A percentile compares a stretch with the other conserved stretches of the same genome.
phyloP scores from a whole-genome alignment of 306 rosid genomes.

The Sindora glabra region DNA sequence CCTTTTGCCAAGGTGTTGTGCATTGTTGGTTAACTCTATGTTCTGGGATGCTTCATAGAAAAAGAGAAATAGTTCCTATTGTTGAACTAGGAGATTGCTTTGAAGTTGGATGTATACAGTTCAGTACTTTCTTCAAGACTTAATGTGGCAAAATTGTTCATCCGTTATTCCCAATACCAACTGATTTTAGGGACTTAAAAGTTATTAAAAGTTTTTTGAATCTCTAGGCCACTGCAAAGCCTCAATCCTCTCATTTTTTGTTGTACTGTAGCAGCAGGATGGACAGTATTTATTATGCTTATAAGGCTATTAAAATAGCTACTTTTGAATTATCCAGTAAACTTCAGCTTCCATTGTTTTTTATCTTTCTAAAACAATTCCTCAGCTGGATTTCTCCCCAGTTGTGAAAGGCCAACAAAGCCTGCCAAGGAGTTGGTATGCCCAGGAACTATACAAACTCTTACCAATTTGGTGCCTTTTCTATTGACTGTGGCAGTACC shows the following conservation, averaged over 20 bases:
- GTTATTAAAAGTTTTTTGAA: neutral
- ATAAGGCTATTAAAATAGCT: neutral
- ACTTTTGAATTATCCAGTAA: neutral
- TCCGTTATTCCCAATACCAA: neutral
- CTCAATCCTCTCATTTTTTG: neutral
- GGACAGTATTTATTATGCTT: neutral
- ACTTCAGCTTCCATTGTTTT: neutral
- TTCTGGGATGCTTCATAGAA: constrained; percentile 2
- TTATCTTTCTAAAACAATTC: neutral
- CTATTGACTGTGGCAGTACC: neutral
- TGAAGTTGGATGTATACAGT: neutral
- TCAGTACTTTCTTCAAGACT: neutral
- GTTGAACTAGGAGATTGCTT: neutral
- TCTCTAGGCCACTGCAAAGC: neutral
- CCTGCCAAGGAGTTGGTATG: too few species aligned
- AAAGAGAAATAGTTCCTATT: neutral
- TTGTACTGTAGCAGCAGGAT: neutral
- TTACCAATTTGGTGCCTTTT: neutral
- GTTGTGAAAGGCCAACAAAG: neutral
- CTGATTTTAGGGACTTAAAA: neutral
- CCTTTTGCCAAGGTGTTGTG: neutral
- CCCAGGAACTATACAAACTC: too few species aligned
- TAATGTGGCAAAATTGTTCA: neutral
- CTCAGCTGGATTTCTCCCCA: neutral
- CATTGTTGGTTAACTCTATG: constrained; percentile 2